Evolutionary conservation across 1,284 basidiomycete species (phyloP).

Genomic region (Austroboletus niveus): DNA sequence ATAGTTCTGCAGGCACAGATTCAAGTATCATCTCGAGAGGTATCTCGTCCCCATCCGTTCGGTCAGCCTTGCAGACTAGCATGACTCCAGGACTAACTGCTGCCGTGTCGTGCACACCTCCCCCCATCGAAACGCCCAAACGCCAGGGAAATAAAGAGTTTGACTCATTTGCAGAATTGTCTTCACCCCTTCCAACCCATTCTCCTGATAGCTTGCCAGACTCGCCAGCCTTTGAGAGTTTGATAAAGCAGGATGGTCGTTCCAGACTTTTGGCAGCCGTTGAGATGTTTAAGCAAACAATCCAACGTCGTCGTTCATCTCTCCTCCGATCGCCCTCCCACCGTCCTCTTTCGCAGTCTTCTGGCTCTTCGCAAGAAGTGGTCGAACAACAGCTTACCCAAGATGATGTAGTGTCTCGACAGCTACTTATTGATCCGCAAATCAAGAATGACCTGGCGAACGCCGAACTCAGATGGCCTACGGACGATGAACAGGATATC

Average conservation of each 20-base stretch:
- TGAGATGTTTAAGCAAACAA: constrained; percentile 19
- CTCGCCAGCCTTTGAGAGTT: constrained; percentile 36
- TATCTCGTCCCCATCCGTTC: constrained; percentile 9
- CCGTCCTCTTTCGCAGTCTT: constrained; percentile 19
- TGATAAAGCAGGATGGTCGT: constrained; percentile 9
- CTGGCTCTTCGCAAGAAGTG: constrained; percentile 30
- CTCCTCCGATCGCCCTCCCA: constrained; percentile 9
- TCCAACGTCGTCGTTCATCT: constrained; percentile 2
- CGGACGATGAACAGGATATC: constrained; percentile 21
- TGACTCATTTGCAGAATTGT: constrained; percentile 18
- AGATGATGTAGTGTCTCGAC: constrained; percentile 11
- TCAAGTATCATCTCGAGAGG: constrained; percentile 17
- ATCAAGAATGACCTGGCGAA: constrained; percentile 11
- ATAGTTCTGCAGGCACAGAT: constrained; percentile 25
- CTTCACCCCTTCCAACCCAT: constrained; percentile 32
- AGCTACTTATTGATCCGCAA: neutral
- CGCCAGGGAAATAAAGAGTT: constrained; percentile 4
- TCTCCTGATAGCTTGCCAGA: constrained; percentile 12
- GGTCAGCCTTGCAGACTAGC: constrained; percentile 3
- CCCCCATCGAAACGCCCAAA: neutral
- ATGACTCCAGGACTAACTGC: constrained; percentile 9
- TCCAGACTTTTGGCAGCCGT: constrained; percentile 14
- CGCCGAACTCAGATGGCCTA: constrained; percentile 29
- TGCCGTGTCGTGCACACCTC: neutral
- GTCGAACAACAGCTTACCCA: constrained; percentile 33